A percentile compares a stretch with the other conserved stretches of the same genome.
These are phyloP conservation scores for Neurospora sp. DNA, from an alignment of 2,329 filamentous ascomycete species.

Conservation along the genomic window DNA sequence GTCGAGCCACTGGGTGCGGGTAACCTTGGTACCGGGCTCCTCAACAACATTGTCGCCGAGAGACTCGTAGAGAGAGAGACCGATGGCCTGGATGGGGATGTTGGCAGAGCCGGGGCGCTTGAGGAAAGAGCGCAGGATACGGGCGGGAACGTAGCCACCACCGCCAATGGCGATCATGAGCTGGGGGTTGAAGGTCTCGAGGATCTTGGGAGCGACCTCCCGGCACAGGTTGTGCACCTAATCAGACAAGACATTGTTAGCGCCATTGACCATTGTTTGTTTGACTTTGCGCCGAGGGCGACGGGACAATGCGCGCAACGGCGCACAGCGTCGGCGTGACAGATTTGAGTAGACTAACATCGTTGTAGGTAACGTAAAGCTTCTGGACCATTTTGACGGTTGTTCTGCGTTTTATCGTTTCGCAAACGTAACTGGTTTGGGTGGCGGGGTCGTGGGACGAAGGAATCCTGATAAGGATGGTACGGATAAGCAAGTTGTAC, in stretches of 20 bases:
- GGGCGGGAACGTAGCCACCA: conserved; percentile 91
- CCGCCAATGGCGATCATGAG: conserved; percentile 98
- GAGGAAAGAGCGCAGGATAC: conserved; percentile 95
- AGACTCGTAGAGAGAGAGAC: conserved; percentile 90
- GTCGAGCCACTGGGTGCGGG: conserved; percentile 96
- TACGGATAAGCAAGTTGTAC: background rate
- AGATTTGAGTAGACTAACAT: conserved; percentile 47
- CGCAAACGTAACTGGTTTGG: background rate
- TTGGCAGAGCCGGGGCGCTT: conserved; percentile 80
- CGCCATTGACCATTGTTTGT: background rate
- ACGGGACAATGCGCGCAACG: background rate
- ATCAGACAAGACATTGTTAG: background rate
- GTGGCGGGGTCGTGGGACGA: background rate
- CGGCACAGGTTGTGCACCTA: conserved; percentile 98
- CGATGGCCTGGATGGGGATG: conserved; percentile 98
- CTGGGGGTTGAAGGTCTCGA: conserved; percentile 79
- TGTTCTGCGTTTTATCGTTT: background rate
- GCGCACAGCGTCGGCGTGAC: background rate
- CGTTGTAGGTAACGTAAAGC: conserved; percentile 84
- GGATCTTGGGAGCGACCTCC: conserved; percentile 68
- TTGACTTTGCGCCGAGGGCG: background rate
- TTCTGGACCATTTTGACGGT: conserved; percentile 65
- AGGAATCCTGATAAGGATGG: background rate
- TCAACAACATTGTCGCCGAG: conserved; percentile 56
- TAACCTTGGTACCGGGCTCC: conserved; percentile 83